Conservation (phyloP, 495 filamentous ascomycete species). For the Lichina pygmaea region DNA sequence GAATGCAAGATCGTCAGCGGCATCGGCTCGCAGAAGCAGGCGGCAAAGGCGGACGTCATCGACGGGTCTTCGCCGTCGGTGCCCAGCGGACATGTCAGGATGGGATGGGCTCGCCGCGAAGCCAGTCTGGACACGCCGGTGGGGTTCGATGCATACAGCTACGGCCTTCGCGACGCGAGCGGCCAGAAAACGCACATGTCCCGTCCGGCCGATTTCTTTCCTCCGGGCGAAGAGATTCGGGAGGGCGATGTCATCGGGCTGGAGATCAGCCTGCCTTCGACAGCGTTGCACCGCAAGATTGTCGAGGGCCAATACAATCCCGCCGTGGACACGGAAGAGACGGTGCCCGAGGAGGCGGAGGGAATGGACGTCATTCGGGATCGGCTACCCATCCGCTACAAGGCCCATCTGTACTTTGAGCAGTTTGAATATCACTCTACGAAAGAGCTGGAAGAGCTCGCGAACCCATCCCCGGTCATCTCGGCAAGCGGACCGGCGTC, state of each 20-base stretch:
- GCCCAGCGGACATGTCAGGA: slow-evolving; percentile 45
- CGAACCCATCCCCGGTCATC: slow-evolving; percentile 40
- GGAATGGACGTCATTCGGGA: slow-evolving; percentile 71
- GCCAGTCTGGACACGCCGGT: slow-evolving; percentile 80
- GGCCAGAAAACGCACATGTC: slow-evolving; percentile 89
- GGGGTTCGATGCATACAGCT: slow-evolving; percentile 89
- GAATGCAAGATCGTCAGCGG: slow-evolving; percentile 71
- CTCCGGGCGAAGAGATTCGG: slow-evolving; percentile 33
- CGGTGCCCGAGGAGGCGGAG: slow-evolving; percentile 14
- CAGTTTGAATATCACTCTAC: slow-evolving; percentile 72
- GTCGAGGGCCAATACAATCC: slow-evolving; percentile 70
- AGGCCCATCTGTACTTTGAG: slow-evolving; percentile 81
- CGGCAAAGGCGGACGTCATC: not conserved
- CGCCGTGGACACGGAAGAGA: slow-evolving; percentile 39
- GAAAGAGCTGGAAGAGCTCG: slow-evolving; percentile 70
- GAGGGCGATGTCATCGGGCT: slow-evolving; percentile 92
- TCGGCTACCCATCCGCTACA: slow-evolving; percentile 79
- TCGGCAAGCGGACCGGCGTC: slow-evolving; percentile 8
- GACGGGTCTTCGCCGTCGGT: not conserved
- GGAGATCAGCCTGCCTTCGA: slow-evolving; percentile 68
- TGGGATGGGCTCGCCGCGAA: slow-evolving; percentile 78
- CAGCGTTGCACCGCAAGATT: slow-evolving; percentile 64
- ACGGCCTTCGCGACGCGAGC: slow-evolving; percentile 67
- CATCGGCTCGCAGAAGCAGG: slow-evolving; percentile 8
- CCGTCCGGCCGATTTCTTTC: slow-evolving; percentile 67